Evolutionary conservation across 2,329 filamentous ascomycete genomes (phyloP).

Genomic region (Peltaster fructicola): DNA sequence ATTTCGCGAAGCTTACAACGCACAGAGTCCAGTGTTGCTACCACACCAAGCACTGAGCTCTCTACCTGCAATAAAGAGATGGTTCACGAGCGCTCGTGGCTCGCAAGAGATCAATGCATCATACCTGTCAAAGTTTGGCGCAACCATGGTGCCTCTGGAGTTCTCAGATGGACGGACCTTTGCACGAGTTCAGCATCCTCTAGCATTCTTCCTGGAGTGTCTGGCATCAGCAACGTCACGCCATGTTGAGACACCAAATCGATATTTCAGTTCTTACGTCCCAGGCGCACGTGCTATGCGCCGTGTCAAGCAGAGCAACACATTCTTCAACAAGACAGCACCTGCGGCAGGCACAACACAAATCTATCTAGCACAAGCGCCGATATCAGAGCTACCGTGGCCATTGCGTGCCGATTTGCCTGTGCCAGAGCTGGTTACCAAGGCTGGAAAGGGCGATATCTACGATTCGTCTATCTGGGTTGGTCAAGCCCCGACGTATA

Average conservation of each 20-base stretch:
- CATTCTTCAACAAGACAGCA: slow-evolving; percentile 16
- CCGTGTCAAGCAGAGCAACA: slow-evolving; percentile 9
- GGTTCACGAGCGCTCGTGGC: slow-evolving; percentile 32
- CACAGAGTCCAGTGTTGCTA: slow-evolving; percentile 36
- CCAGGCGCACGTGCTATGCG: slow-evolving; percentile 11
- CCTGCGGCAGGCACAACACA: slow-evolving; percentile 12
- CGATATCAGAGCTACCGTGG: slow-evolving; percentile 49
- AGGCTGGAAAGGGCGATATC: slow-evolving; percentile 60
- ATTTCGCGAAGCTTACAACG: slow-evolving; percentile 39
- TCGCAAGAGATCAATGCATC: slow-evolving; percentile 19
- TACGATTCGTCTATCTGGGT: slow-evolving; percentile 82
- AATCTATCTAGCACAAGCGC: slow-evolving; percentile 78
- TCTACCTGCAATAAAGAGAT: slow-evolving; percentile 38
- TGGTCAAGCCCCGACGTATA: slow-evolving; percentile 70
- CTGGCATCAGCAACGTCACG: slow-evolving; percentile 10
- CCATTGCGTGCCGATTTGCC: slow-evolving; percentile 48
- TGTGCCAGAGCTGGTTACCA: slow-evolving; percentile 43
- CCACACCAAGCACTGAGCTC: slow-evolving; percentile 24
- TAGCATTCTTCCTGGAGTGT: slow-evolving; percentile 48
- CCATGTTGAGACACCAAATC: slow-evolving; percentile 4
- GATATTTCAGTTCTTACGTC: slow-evolving; percentile 15
- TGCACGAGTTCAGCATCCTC: slow-evolving; percentile 40
- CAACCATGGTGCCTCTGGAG: slow-evolving; percentile 41
- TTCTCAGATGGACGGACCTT: slow-evolving; percentile 33
- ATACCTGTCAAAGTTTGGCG: slow-evolving; percentile 29